Conservation (phyloP, 768 basidiomycete genomes). For the Lentinula boryana region DNA sequence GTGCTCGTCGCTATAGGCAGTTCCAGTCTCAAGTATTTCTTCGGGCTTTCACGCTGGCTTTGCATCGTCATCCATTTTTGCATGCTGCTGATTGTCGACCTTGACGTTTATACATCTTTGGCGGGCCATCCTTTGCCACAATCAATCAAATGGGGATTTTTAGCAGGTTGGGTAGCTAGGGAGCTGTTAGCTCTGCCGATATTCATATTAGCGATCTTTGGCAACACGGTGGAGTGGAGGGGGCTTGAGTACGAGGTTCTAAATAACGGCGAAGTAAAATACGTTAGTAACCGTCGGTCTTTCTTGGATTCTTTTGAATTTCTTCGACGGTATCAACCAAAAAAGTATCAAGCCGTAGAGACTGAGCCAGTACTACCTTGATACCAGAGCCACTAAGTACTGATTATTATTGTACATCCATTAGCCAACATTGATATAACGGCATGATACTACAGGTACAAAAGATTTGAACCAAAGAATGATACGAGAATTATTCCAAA, state of each 20-base stretch:
- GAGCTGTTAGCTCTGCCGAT: slow-evolving; percentile 87
- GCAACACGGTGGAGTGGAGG: slow-evolving; percentile 83
- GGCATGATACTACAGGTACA: neutral
- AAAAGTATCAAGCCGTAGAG: slow-evolving; percentile 30
- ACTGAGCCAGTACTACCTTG: slow-evolving; percentile 8
- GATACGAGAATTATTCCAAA: neutral
- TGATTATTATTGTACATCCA: neutral
- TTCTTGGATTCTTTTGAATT: slow-evolving; percentile 20
- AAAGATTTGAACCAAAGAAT: neutral
- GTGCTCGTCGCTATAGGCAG: slow-evolving; percentile 62
- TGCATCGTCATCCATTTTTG: slow-evolving; percentile 56
- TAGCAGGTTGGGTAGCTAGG: slow-evolving; percentile 72
- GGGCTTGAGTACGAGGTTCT: slow-evolving; percentile 73
- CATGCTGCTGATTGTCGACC: slow-evolving; percentile 73
- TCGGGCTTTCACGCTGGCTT: slow-evolving; percentile 45
- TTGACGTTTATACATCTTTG: slow-evolving; percentile 77
- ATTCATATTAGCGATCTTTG: slow-evolving; percentile 76
- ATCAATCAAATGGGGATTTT: slow-evolving; percentile 48
- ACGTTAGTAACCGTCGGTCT: slow-evolving; percentile 16
- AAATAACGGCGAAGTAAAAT: slow-evolving; percentile 63
- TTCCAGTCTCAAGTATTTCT: slow-evolving; percentile 44
- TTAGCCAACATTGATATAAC: neutral
- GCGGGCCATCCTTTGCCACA: slow-evolving; percentile 55
- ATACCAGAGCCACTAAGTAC: neutral
- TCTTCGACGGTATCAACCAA: slow-evolving; percentile 11